phyloP scores from a whole-genome alignment of 75 land plant species.

The Isoetes taiwanensis region DNA sequence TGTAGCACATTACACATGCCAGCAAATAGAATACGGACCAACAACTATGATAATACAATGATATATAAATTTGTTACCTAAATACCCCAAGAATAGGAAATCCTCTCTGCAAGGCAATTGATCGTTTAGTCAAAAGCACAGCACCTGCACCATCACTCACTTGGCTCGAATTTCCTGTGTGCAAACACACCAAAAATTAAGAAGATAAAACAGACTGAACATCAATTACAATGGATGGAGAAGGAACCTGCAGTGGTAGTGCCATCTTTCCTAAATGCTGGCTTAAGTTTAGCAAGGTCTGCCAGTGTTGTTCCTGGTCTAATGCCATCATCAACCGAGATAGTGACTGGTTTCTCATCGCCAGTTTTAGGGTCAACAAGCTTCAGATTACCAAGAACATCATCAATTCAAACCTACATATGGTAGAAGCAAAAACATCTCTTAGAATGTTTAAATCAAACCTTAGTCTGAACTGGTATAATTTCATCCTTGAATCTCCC shows the following conservation, averaged over 20 bases:
- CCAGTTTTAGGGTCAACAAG: constrained; percentile 19
- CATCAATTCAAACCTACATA: not conserved
- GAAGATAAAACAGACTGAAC: too few relatives aligned
- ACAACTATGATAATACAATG: not conserved
- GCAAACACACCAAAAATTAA: too few relatives aligned
- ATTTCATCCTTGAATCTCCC: constrained; percentile 22
- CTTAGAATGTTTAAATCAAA: too few relatives aligned
- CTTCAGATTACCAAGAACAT: constrained; percentile 5
- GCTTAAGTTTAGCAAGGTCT: constrained; percentile 14
- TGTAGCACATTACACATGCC: too few relatives aligned
- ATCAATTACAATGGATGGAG: too few relatives aligned
- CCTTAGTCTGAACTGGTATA: constrained; percentile 18
- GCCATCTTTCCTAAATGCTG: constrained; percentile 16
- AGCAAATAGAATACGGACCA: not conserved
- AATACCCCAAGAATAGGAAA: constrained; percentile 18
- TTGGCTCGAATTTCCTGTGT: constrained; percentile 14
- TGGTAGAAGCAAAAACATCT: not conserved
- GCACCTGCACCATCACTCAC: constrained; percentile 23
- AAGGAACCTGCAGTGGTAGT: constrained; percentile 15
- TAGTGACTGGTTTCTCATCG: not conserved
- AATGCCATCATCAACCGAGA: constrained; percentile 19
- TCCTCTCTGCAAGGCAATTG: constrained; percentile 7
- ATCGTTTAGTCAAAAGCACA: constrained; percentile 14
- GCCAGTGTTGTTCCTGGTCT: constrained; percentile 13
- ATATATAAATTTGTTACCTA: constrained; percentile 3